phyloP scores from a whole-genome alignment of 805 yeast species.

The Candida broadrunensis region DNA sequence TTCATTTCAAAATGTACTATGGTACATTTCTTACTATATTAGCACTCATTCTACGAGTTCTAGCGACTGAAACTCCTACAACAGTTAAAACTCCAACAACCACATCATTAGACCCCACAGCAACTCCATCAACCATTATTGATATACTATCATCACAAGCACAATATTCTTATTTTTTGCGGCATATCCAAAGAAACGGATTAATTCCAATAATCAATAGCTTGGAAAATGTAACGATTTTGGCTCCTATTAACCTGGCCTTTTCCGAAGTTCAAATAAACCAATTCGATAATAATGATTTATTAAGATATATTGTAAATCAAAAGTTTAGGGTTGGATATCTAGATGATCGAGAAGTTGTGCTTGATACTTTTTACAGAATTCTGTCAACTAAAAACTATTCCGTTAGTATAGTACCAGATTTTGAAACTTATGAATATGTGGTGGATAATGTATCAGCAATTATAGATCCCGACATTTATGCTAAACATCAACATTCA shows the following conservation, averaged over 20 bases:
- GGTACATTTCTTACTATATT: not conserved
- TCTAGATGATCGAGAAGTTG: constrained; percentile 18
- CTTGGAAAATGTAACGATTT: constrained; percentile 61
- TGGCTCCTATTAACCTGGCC: constrained; percentile 82
- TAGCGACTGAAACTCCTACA: constrained; percentile 19
- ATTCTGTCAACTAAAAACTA: constrained; percentile 13
- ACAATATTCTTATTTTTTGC: constrained; percentile 62
- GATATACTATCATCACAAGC: constrained; percentile 63
- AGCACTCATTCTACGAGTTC: not conserved
- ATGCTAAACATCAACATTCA: constrained; percentile 62
- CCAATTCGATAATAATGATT: constrained; percentile 8
- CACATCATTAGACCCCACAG: constrained; percentile 8
- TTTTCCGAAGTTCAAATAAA: constrained; percentile 32
- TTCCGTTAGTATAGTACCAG: constrained; percentile 21
- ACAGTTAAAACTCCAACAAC: constrained; percentile 44
- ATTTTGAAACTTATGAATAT: constrained; percentile 24
- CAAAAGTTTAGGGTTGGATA: constrained; percentile 31
- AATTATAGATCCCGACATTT: constrained; percentile 56
- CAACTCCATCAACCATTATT: constrained; percentile 18
- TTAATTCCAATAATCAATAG: constrained; percentile 60
- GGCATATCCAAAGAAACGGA: constrained; percentile 59
- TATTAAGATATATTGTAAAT: constrained; percentile 29
- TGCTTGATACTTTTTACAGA: constrained; percentile 29
- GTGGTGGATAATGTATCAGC: constrained; percentile 42
- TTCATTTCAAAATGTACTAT: not conserved